These are phyloP conservation scores for Neurospora discreta DNA, from an alignment of 495 filamentous ascomycete genomes.

Conservation along the genomic window DNA sequence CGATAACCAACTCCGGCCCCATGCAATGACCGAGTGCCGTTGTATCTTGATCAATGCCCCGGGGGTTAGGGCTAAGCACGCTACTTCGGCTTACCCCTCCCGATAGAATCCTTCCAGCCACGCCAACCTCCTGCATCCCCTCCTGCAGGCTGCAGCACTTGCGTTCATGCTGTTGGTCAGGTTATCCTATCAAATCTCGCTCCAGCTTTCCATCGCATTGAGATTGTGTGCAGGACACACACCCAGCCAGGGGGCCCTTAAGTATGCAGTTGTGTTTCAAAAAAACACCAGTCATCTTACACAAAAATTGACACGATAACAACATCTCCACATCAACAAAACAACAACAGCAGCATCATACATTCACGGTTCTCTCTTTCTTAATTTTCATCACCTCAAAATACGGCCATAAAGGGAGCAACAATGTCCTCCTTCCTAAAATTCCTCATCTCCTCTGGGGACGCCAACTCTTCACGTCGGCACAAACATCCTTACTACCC, in stretches of 20 bases:
- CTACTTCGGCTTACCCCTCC: background rate
- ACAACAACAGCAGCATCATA: no score
- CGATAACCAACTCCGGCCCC: background rate
- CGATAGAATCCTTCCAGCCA: background rate
- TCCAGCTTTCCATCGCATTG: background rate
- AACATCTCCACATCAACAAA: background rate
- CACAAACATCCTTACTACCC: conserved; percentile 63
- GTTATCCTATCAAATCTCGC: background rate
- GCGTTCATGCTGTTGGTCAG: background rate
- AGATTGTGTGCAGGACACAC: background rate
- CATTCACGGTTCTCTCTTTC: no score
- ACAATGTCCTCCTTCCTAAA: background rate
- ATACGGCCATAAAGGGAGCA: no score
- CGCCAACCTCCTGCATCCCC: background rate
- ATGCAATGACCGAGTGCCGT: background rate
- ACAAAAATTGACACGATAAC: background rate
- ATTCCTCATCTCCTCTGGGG: background rate
- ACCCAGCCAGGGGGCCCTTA: background rate
- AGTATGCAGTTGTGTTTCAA: background rate
- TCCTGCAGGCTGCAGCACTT: background rate
- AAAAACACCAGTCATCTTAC: background rate
- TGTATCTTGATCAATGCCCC: background rate
- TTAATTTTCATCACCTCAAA: no score
- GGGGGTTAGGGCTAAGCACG: background rate
- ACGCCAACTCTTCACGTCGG: background rate